Conservation (phyloP, 305 asterid species). For the Vinca major region DNA sequence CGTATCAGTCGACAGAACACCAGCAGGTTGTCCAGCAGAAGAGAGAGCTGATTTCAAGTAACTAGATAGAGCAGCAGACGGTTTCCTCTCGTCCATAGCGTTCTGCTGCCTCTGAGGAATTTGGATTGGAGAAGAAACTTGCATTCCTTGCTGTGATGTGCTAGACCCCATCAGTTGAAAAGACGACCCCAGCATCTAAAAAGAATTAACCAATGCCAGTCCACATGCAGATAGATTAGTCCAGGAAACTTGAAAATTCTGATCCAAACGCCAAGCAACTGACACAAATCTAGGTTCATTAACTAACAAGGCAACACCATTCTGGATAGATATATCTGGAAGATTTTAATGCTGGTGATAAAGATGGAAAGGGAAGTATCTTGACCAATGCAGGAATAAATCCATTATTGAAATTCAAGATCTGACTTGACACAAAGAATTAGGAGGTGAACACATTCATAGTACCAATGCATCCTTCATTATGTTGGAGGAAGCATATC, state of each 20-base stretch:
- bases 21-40: conserved; percentile 42
- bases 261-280: neutral
- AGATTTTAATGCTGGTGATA: neutral
- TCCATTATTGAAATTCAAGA: neutral
- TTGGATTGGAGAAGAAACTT: conserved; percentile 46
- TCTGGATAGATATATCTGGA: neutral
- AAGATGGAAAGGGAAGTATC: neutral
- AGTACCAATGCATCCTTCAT: neutral
- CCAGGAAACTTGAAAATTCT: neutral
- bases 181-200: conserved; percentile 42
- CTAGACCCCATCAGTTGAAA: conserved; percentile 50
- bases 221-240: conserved; percentile 2
- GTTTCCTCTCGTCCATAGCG: conserved; percentile 65
- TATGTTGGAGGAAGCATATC: neutral
- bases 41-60: conserved; percentile 53
- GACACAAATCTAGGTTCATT: too few relatives aligned
- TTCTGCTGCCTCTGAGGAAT: conserved; percentile 49
- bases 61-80: conserved; percentile 35
- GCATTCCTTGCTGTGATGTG: conserved; percentile 41
- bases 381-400: neutral
- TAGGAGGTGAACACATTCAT: neutral
- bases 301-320: neutral
- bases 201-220: conserved; percentile 8
- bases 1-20: conserved; percentile 41
- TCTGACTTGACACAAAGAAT: neutral